phyloP scores from a whole-genome alignment of 2,329 filamentous ascomycete species.

The Rhynchosporium graminicola region DNA sequence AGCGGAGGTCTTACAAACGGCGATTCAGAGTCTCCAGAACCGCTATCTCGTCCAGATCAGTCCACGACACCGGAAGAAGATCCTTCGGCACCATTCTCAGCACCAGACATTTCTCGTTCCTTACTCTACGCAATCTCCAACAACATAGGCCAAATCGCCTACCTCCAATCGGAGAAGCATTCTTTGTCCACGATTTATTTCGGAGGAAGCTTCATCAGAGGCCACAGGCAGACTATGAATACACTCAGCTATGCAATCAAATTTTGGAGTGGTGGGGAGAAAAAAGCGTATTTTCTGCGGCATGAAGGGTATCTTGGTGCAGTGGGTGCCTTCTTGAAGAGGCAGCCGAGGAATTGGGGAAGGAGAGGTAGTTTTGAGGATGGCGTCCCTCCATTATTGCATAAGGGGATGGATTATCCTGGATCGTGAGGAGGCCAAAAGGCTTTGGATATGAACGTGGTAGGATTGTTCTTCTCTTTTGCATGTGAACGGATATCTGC shows the following conservation, averaged over 20 bases:
- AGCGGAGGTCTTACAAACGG: conserved; percentile 47
- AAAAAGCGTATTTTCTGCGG: conserved; percentile 92
- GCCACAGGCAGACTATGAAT: conserved; percentile 96
- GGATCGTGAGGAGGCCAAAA: conserved; percentile 1
- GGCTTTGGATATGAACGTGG: background rate
- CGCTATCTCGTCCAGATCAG: background rate
- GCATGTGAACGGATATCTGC: background rate
- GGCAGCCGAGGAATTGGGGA: conserved; percentile 90
- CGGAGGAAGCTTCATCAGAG: conserved; percentile 93
- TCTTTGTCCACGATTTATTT: conserved; percentile 93
- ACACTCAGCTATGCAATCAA: conserved; percentile 95
- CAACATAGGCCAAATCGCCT: conserved; percentile 97
- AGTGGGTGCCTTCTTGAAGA: conserved; percentile 90
- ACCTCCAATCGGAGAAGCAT: conserved; percentile 95
- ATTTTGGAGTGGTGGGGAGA: conserved; percentile 93
- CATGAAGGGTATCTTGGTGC: conserved; percentile 95
- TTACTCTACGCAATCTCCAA: conserved; percentile 95
- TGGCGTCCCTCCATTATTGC: conserved; percentile 13
- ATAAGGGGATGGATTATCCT: conserved; percentile 19
- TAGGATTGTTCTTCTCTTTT: background rate
- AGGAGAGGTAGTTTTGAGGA: conserved; percentile 65
- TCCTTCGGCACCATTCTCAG: conserved; percentile 59
- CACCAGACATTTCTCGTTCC: conserved; percentile 85
- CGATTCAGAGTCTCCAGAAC: conserved; percentile 23
- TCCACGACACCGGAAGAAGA: conserved; percentile 23